Evolutionary conservation across 257 asterid species (phyloP), one percentile per base, ranked within the genome.

Genomic region (Thymus mandschuricus): DNA sequence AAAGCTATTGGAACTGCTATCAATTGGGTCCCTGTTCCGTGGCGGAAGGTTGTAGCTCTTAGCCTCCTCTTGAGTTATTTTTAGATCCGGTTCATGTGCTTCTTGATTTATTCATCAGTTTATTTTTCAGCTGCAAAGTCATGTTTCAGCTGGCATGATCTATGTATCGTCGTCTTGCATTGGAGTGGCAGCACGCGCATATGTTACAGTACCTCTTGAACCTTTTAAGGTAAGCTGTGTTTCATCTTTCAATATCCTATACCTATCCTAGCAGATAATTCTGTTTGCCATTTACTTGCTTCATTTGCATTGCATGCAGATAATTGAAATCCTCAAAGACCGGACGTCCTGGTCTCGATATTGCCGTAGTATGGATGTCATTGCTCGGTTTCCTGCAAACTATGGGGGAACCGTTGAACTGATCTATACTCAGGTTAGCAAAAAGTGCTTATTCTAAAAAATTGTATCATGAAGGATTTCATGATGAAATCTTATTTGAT

Each of bases 141-240:
- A 43, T 38, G 64, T 46, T 69, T 60, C 78, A 46, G 28, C 44
- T 3, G 74, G 84, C 41, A 60, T 52, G 27, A 43, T 82, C 41
- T 82, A 68, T 34, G 48, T 76, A 75, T 41, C 86, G 10, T 71
- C 80, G 46, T 54, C 62, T 68, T 78, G 78, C 73, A 61, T 10
- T 64, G 90, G 87, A 70, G 79, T 81, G 41, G 90, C 87, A 38
- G 90, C 86, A 21, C 80, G 84, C 11, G 90, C 86, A 30, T 67
- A 73, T 38, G 54, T 69, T 52, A 41, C 77, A 12, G 45, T 85
- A 57, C 72, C 80, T 54, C 66, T 82, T 27, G 81, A 80, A 52
- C 84, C 90, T 48, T 50, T 30, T 13, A 76, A 82, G 84, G 90
- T 63, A 80, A 76, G 80, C 41, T 57, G 21, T 38, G 10, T 40